These are phyloP conservation scores for Neurospora pannonica DNA, from an alignment of 495 filamentous ascomycete genomes.

Conservation along the genomic window DNA sequence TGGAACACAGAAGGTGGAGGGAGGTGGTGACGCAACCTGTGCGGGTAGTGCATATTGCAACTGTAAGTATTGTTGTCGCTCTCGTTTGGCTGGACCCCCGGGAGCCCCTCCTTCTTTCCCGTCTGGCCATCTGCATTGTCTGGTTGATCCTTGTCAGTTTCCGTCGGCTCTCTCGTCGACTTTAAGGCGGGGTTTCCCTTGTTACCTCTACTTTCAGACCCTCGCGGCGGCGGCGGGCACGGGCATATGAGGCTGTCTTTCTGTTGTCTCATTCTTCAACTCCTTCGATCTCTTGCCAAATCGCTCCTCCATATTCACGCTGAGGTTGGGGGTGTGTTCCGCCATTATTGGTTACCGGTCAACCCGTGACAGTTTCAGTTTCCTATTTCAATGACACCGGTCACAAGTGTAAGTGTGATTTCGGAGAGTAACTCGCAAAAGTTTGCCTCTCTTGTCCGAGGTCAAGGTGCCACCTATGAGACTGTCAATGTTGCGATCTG, in stretches of 20 bases:
- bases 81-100: neutral
- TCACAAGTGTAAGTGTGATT: neutral
- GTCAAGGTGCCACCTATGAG: slow-evolving; percentile 1
- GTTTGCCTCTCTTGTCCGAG: neutral
- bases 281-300: neutral
- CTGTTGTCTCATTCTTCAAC: neutral
- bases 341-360: neutral
- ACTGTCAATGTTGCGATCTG: slow-evolving; percentile 2
- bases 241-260: neutral
- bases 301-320: neutral
- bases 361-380: neutral
- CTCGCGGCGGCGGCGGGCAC: neutral
- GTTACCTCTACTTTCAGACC: neutral
- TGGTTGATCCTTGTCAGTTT: neutral
- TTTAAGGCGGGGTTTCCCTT: neutral
- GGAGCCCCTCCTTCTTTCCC: neutral
- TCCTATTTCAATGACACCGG: neutral
- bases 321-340: neutral
- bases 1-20: neutral
- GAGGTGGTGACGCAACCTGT: neutral
- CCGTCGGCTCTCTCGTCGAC: neutral
- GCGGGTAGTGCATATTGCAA: neutral
- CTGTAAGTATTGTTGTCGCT: neutral
- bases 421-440: neutral
- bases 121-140: neutral